Evolutionary conservation across 345 rosid species (phyloP).

Genomic region (Alliaria petiolata): DNA sequence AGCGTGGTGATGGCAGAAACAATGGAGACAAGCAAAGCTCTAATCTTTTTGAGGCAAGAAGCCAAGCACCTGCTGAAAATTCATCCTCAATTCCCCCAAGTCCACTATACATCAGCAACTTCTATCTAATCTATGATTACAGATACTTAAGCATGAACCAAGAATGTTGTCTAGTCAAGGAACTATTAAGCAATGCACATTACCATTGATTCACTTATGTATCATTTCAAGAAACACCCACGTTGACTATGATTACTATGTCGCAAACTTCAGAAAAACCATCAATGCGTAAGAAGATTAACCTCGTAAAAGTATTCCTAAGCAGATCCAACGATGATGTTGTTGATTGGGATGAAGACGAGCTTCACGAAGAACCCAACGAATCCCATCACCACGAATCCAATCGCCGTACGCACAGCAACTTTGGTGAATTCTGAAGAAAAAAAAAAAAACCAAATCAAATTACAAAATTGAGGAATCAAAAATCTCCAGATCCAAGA

Average conservation of each 20-base stretch:
- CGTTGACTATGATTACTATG: background rate
- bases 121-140: background rate
- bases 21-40: background rate
- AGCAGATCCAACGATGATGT: constrained; percentile 71
- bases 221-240: no score
- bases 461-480: background rate
- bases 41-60: background rate
- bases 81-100: background rate
- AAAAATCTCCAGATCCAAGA: background rate
- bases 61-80: background rate
- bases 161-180: background rate
- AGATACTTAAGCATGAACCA: background rate
- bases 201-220: no score
- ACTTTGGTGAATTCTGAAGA: constrained; percentile 72
- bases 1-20: background rate
- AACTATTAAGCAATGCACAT: no score
- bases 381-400: constrained; percentile 87
- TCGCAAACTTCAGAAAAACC: background rate
- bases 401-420: constrained; percentile 81
- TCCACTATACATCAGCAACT: background rate
- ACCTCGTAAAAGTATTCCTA: constrained; percentile 33
- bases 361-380: constrained; percentile 83
- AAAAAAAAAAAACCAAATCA: background rate
- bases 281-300: background rate
- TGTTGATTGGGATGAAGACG: constrained; percentile 85